Evolutionary conservation across 768 basidiomycete species (phyloP), one percentile per base, ranked within the genome.

Genomic region (Pulveroboletus sp.): DNA sequence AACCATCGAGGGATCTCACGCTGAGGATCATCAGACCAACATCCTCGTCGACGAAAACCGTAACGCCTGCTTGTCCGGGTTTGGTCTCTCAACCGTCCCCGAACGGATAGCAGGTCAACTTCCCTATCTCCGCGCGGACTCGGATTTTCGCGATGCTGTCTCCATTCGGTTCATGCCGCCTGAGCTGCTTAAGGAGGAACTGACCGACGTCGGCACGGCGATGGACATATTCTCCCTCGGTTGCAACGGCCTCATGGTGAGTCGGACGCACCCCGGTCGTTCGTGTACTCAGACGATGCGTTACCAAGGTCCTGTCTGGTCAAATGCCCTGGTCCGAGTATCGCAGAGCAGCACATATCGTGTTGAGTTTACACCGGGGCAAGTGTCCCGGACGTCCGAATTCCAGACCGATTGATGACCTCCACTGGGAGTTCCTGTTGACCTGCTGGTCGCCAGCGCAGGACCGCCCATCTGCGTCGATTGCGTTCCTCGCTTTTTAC

Each of bases 91-190:
- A 5, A 47, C 55, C 6, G 55, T 53, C 12, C 55, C 55, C 1
- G 55, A 52, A 41, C 27, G 32, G 16, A 57, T 57, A 26, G 49
- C 42, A 26, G 55, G 47, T 32, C 55, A 12, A 17, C 38, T 52
- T 31, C 49, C 55, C 6, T 24, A 40, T 38, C 55, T 56, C 23
- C 55, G 49, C 14, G 49, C 32, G 10, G 55, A 56, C 14, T 44
- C 30, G 5, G 49, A 57, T 12, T 36, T 56, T 22, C 49, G 55
- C 3, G 45, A 56, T 7, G 41, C 45, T 4, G 55, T 27, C 17
- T 27, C 49, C 2, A 56, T 56, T 34, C 49, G 55, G 43, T 56
- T 56, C 45, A 47, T 56, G 49, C 49, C 55, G 16, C 49, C 49
- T 6, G 56, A 57, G 34, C 19, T 57, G 6, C 6, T 57, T 12